Conservation (phyloP, 2,329 filamentous ascomycete species). For the Dendryphion nanum region DNA sequence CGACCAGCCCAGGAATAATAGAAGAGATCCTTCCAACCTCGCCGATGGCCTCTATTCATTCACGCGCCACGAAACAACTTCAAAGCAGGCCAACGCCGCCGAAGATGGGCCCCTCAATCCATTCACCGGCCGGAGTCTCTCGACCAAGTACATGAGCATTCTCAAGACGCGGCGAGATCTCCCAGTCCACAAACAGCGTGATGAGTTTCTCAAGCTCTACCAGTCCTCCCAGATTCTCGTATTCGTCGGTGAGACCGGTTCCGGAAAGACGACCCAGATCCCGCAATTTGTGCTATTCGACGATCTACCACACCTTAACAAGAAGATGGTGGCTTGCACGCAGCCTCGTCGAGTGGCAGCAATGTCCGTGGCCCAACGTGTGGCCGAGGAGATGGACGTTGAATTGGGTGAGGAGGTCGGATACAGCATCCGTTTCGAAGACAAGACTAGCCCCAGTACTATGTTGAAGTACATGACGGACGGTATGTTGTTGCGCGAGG, state of each 20-base stretch:
- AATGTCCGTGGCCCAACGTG: conserved; percentile 96
- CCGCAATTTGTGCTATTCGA: conserved; percentile 98
- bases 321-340: conserved; percentile 94
- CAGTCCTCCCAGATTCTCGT: conserved; percentile 94
- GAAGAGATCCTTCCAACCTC: conserved; percentile 22
- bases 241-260: conserved; percentile 98
- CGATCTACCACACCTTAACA: conserved; percentile 80
- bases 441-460: conserved; percentile 82
- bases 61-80: conserved; percentile 77
- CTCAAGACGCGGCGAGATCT: conserved; percentile 79
- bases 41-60: conserved; percentile 57
- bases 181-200: conserved; percentile 87
- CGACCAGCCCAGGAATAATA: conserved; percentile 46
- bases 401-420: conserved; percentile 88
- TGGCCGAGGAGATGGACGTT: conserved; percentile 92
- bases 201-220: conserved; percentile 92
- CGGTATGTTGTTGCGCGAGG: conserved; percentile 94
- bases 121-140: conserved; percentile 76
- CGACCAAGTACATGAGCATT: conserved; percentile 85
- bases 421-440: conserved; percentile 97
- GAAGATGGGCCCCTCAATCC: conserved; percentile 83
- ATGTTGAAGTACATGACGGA: conserved; percentile 99
- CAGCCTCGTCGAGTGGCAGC: conserved; percentile 96
- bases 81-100: conserved; percentile 66
- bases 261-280: conserved; percentile 98